Percentiles rank a stretch among this genome's conserved stretches.
Conservation (phyloP, 2,329 filamentous ascomycete species). For the Aspergillus intermedius region DNA sequence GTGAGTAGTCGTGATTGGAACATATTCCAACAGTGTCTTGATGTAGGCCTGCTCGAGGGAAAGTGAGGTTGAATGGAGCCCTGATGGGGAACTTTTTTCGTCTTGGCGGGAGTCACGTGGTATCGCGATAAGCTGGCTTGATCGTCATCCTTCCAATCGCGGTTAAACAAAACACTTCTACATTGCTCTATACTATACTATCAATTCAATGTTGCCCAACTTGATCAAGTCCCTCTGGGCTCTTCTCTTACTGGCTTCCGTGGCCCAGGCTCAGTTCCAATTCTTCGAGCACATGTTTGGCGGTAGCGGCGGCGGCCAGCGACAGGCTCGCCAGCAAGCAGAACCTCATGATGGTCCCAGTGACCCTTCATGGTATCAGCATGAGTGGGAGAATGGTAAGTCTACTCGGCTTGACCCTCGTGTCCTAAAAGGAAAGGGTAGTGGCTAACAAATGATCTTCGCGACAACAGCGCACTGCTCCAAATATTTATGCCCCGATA, state of each 20-base stretch:
- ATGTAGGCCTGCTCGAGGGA: not conserved
- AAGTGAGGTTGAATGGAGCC: not conserved
- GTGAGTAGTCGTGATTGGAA: constrained; percentile 37
- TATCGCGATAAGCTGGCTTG: constrained; percentile 24
- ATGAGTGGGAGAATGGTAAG: constrained; percentile 50
- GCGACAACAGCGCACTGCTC: constrained; percentile 64
- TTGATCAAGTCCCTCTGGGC: constrained; percentile 25
- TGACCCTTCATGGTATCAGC: constrained; percentile 73
- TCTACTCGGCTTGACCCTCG: not conserved
- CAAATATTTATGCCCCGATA: constrained; percentile 91
- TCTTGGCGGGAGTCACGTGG: constrained; percentile 21
- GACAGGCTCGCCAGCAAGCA: constrained; percentile 50
- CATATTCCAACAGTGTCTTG: constrained; percentile 20
- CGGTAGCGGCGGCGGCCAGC: constrained; percentile 33
- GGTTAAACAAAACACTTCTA: not conserved
- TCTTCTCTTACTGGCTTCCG: constrained; percentile 54
- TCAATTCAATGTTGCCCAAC: constrained; percentile 21
- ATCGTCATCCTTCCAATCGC: constrained; percentile 4
- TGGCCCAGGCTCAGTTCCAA: constrained; percentile 73
- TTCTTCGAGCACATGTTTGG: constrained; percentile 99
- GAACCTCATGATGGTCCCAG: constrained; percentile 71
- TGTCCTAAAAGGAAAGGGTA: not conserved
- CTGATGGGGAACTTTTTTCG: constrained; percentile 13
- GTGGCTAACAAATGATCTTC: constrained; percentile 16
- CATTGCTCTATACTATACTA: not conserved